Percentiles rank a stretch among this genome's conserved stretches.
phyloP scores from a whole-genome alignment of 176 grass and related monocot species.

The Triticum aestivum region DNA sequence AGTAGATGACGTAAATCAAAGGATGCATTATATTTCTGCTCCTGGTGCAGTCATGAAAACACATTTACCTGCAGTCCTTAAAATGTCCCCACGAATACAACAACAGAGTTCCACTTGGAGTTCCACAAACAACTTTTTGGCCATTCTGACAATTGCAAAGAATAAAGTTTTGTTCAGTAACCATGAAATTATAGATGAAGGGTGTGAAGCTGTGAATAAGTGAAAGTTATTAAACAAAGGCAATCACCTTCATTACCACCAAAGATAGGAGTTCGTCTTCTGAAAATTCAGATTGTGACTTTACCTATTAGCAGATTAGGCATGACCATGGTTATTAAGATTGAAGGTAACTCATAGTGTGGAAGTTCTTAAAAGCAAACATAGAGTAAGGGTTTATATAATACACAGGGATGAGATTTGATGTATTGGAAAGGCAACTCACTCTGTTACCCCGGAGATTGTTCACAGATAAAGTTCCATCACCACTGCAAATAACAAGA shows the following conservation, averaged over 20 bases:
- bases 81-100: constrained; percentile 96
- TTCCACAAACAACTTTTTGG: constrained; percentile 88
- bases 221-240: neutral
- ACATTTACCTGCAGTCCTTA: constrained; percentile 87
- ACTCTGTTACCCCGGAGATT: constrained; percentile 82
- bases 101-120: constrained; percentile 75
- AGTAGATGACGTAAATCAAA: neutral
- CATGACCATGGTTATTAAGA: neutral
- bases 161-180: neutral
- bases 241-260: constrained; percentile 78
- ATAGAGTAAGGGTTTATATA: neutral
- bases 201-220: neutral
- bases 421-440: constrained; percentile 25
- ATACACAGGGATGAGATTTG: neutral
- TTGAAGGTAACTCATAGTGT: neutral
- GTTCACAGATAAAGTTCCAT: constrained; percentile 88
- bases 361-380: constrained; percentile 1
- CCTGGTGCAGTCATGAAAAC: constrained; percentile 1
- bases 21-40: neutral
- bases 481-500: constrained; percentile 60
- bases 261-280: constrained; percentile 93
- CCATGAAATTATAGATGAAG: neutral
- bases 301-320: constrained; percentile 55
- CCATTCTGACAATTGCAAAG: constrained; percentile 36
- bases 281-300: constrained; percentile 88